A percentile compares a stretch with the other conserved stretches of the same genome.
Conservation (phyloP, 75 land plant genomes). For the Pinus albicaulis region DNA sequence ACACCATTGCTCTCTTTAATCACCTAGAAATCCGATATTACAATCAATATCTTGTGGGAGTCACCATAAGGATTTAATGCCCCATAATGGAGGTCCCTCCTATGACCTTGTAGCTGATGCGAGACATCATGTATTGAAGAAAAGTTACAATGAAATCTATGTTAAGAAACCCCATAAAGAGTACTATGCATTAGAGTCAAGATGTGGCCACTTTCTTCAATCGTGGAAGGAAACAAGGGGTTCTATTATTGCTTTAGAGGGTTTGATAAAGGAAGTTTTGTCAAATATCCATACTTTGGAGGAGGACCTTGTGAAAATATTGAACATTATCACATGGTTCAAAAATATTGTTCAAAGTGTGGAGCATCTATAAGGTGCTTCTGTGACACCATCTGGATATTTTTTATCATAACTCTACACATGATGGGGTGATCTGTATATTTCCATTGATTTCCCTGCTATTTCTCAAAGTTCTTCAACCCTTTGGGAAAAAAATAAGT, state of each 20-base stretch:
- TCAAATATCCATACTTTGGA: conserved; percentile 17
- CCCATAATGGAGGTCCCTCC: too few relatives aligned
- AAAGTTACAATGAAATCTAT: too few relatives aligned
- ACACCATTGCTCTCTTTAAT: too few relatives aligned
- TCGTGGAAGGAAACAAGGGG: background rate
- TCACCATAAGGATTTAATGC: too few relatives aligned
- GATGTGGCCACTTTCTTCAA: background rate
- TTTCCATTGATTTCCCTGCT: conserved; percentile 55
- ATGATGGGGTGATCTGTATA: conserved; percentile 79
- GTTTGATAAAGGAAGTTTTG: conserved; percentile 10
- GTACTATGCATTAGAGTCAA: background rate
- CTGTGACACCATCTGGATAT: conserved; percentile 91
- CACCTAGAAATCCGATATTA: too few relatives aligned
- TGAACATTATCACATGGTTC: conserved; percentile 18
- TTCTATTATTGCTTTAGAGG: conserved; percentile 1
- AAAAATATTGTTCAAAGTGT: conserved; percentile 12
- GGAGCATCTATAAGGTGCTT: conserved; percentile 30
- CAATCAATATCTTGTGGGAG: too few relatives aligned
- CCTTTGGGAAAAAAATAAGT: conserved; percentile 48
- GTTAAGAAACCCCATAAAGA: too few relatives aligned
- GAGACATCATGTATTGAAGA: too few relatives aligned
- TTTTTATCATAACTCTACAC: conserved; percentile 82
- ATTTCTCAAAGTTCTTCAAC: conserved; percentile 15
- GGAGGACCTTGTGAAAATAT: conserved; percentile 18
- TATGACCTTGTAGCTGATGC: too few relatives aligned